Conservation (phyloP, 2,329 filamentous ascomycete genomes). For the Dactylellina leptospora region DNA sequence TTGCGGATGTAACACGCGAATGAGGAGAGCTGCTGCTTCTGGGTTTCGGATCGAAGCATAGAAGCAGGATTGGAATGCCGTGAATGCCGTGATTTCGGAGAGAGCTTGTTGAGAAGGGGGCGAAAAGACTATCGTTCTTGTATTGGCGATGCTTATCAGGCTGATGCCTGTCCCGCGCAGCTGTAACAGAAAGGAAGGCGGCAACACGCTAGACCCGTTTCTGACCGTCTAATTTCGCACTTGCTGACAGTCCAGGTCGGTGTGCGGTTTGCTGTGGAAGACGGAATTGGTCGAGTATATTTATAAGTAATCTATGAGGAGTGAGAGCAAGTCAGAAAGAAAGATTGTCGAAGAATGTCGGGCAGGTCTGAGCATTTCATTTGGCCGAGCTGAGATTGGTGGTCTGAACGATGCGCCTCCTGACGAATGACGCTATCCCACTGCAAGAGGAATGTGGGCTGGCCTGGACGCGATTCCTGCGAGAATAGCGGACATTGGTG, state of each 20-base stretch:
- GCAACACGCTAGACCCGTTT: conserved; percentile 25
- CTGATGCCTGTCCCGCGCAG: not conserved
- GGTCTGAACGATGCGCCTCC: conserved; percentile 12
- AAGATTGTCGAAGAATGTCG: conserved; percentile 20
- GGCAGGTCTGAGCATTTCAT: conserved; percentile 40
- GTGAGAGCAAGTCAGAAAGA: conserved; percentile 6
- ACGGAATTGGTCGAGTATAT: not conserved
- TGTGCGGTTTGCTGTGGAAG: not conserved
- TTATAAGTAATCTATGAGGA: not conserved
- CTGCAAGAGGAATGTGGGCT: conserved; percentile 45
- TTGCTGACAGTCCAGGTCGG: not conserved
- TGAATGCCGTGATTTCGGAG: not conserved
- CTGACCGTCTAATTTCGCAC: conserved; percentile 25
- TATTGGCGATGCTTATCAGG: not conserved
- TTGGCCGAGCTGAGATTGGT: conserved; percentile 31
- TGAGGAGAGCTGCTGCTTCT: not conserved
- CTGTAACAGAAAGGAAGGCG: not conserved
- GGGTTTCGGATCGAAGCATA: not conserved
- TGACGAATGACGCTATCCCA: conserved; percentile 46
- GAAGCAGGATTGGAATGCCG: not conserved
- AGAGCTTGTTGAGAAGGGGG: not conserved
- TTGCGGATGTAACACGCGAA: no score
- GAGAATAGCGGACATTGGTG: not conserved
- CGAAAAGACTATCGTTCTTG: not conserved
- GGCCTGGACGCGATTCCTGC: not conserved